phyloP scores from a whole-genome alignment of 1,284 basidiomycete genomes.

The Earliella scabrosa region DNA sequence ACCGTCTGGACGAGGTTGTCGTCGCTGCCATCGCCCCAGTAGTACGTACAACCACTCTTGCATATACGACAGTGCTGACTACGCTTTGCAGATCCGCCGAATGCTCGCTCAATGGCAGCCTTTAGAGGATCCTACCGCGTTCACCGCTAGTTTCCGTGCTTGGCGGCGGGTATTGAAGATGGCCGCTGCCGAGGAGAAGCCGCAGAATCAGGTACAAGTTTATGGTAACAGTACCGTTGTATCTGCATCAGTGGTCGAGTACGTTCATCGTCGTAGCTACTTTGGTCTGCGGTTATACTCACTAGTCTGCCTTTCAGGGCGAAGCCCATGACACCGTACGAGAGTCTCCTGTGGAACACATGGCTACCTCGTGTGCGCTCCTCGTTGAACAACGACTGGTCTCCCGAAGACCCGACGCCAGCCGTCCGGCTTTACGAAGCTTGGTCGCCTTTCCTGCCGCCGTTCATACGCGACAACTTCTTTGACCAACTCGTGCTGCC shows the following conservation, averaged over 20 bases:
- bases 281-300: constrained; percentile 8
- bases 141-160: constrained; percentile 65
- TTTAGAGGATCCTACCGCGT: constrained; percentile 64
- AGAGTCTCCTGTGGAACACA: constrained; percentile 90
- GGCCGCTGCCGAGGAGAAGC: constrained; percentile 45
- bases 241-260: constrained; percentile 41
- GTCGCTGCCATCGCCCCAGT: constrained; percentile 88
- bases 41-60: constrained; percentile 46
- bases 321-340: constrained; percentile 91
- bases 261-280: constrained; percentile 23
- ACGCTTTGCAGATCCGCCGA: constrained; percentile 53
- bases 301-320: constrained; percentile 41
- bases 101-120: constrained; percentile 76
- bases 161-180: constrained; percentile 76
- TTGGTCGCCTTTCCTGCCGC: constrained; percentile 88
- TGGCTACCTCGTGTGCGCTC: constrained; percentile 96
- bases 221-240: constrained; percentile 52
- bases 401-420: constrained; percentile 70
- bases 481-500: constrained; percentile 95
- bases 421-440: constrained; percentile 86
- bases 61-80: background rate
- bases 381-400: constrained; percentile 93
- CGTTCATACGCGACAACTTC: constrained; percentile 93
- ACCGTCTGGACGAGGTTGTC: constrained; percentile 88
- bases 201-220: constrained; percentile 54